Base-by-base conservation (phyloP, 805 yeast species). In the Kodamaea restingae region DNA sequence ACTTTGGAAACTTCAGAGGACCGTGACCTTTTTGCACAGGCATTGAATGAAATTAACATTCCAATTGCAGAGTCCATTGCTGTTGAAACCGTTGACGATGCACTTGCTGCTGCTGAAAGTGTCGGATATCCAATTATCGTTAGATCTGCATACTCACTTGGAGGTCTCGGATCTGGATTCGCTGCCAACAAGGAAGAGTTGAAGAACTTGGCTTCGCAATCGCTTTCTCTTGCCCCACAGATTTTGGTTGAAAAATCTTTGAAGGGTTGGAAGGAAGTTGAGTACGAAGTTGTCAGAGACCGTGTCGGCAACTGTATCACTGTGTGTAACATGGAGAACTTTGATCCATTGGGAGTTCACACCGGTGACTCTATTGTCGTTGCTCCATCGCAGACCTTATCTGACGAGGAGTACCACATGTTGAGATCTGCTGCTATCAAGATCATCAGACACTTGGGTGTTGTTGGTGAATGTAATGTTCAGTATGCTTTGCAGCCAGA, bases 251-350 rank as follows among this genome's bases (percentile, higher is more conserved):
- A 91, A 69, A 90, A 85, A 73, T 91, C 98, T 4, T 73, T 91
- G 69, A 91, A 90, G 73, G 98, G 98, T 49, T 91, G 98, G 98
- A 91, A 91, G 65, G 98, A 91, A 68, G 95, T 91, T 47, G 98
- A 91, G 69, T 91, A 91, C 64, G 98, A 91, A 72, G 98, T 91
- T 49, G 98, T 91, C 41, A 84, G 98, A 61, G 98, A 91, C 71
- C 78, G 93, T 48, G 93, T 84, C 41, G 96, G 84, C 51, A 91
- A 91, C 77, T 91, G 98, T 76, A 91, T 91, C 61, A 91, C 98
- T 32, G 98, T 91, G 39, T 91, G 98, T 76, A 91, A 91, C 68
- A 91, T 91, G 98, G 98, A 91, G 71, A 91, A 91, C 73, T 91
- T 91, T 54, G 98, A 91, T 67, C 98, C 98, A 32, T 78, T 91